These are phyloP conservation scores for Breviolum minutum DNA, from an alignment of 73 alveolate genomes.

Conservation along the genomic window DNA sequence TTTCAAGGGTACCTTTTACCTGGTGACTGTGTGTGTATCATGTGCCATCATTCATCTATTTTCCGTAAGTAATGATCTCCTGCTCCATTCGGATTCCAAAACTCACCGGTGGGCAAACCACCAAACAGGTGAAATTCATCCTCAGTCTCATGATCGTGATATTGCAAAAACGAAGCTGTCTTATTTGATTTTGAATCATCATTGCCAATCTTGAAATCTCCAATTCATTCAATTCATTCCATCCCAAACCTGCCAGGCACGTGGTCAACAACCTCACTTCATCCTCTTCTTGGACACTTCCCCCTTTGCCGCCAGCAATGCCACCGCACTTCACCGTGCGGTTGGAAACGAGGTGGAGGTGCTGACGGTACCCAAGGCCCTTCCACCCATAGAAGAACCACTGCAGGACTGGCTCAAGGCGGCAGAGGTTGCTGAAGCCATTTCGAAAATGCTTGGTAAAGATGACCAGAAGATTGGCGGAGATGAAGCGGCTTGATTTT, in stretches of 20 bases:
- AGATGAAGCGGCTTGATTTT: not conserved
- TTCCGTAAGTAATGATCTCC: too few species aligned
- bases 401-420: constrained; percentile 11
- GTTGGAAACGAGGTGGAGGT: not conserved
- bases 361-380: not conserved
- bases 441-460: not conserved
- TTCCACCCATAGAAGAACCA: constrained; percentile 24
- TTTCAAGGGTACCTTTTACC: too few species aligned
- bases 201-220: not conserved
- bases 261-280: constrained; percentile 7
- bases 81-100: too few species aligned
- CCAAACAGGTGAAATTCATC: not conserved
- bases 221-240: not conserved
- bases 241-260: not conserved
- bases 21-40: too few species aligned
- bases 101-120: too few species aligned
- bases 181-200: not conserved
- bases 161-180: not conserved
- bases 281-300: constrained; percentile 28
- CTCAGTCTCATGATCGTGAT: not conserved
- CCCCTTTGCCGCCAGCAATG: constrained; percentile 47
- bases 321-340: constrained; percentile 57
- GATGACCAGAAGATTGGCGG: not conserved
- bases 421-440: constrained; percentile 14
- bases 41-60: too few species aligned